Evolutionary conservation across 2,329 filamentous ascomycete genomes (phyloP), one percentile per base, ranked within the genome.

Genomic region (Nemania sp.): DNA sequence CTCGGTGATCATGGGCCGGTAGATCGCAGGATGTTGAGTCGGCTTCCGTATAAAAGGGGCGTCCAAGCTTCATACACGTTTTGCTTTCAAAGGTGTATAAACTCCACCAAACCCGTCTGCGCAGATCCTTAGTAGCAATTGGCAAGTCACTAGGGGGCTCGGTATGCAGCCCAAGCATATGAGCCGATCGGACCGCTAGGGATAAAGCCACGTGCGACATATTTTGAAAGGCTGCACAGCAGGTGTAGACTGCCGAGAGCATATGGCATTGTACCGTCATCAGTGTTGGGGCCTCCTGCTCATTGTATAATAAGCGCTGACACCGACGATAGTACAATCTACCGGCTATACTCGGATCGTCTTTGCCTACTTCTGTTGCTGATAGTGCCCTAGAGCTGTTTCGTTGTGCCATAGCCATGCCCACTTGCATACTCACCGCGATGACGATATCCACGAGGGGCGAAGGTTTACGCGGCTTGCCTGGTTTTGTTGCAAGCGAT

Each of bases 391-490:
- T 58, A 3, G 52, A 11, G 30, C 52, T 57, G 46, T 50, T 53
- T 12, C 61, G 56, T 28, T 71, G 60, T 19, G 53, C 59, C 5
- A 64, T 53, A 6, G 66, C 66, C 28, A 72, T 64, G 14, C 73
- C 73, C 33, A 76, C 75, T 62, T 81, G 79, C 69, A 82, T 76
- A 55, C 75, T 78, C 8, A 81, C 51, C 0, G 79, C 79, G 14
- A 82, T 63, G 28, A 81, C 66, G 20, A 81, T 80, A 52, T 82
- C 80, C 1, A 79, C 75, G 0, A 82, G 68, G 1, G 79, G 72
- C 2, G 78, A 82, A 2, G 73, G 68, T 48, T 72, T 73, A 6
- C 79, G 70, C 6, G 48, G 52, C 7, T 54, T 49, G 9, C 61
- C 53, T 20, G 61, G 58, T 30, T 51, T 54, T 7, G 60, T 63